These are phyloP conservation scores for Cyberlindnera japonica DNA, from an alignment of 805 yeast genomes.

Conservation along the genomic window DNA sequence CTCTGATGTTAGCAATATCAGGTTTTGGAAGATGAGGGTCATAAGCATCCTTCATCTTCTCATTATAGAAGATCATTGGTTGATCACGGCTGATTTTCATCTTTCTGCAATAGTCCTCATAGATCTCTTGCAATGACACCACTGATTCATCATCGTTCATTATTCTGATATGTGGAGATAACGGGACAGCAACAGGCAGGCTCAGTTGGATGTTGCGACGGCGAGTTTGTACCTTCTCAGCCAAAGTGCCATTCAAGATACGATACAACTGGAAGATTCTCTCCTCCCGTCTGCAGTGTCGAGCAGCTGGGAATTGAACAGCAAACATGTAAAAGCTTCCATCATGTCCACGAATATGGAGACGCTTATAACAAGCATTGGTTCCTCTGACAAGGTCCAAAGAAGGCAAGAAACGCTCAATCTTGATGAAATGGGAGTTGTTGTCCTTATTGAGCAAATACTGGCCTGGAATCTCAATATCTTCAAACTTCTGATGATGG, in stretches of 20 bases:
- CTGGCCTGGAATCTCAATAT: constrained; percentile 96
- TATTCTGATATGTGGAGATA: constrained; percentile 91
- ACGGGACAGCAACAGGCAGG: constrained; percentile 86
- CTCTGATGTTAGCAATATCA: constrained; percentile 80
- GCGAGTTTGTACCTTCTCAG: constrained; percentile 82
- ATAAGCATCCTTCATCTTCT: constrained; percentile 85
- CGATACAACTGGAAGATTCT: constrained; percentile 89
- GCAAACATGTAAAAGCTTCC: constrained; percentile 91
- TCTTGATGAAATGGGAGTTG: constrained; percentile 86
- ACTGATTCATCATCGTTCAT: constrained; percentile 78
- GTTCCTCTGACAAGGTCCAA: constrained; percentile 87
- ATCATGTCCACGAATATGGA: constrained; percentile 89
- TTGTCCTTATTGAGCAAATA: constrained; percentile 84
- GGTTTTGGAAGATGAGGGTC: constrained; percentile 94
- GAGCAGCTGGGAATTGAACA: constrained; percentile 95
- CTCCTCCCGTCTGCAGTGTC: constrained; percentile 96
- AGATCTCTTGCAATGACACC: constrained; percentile 73
- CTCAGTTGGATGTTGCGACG: constrained; percentile 82
- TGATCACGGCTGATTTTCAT: constrained; percentile 78
- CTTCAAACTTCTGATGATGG: constrained; percentile 98
- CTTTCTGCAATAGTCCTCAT: constrained; percentile 79
- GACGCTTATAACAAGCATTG: constrained; percentile 82
- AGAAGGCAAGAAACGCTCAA: constrained; percentile 87
- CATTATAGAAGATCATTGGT: constrained; percentile 81
- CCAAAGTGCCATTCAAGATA: constrained; percentile 75